Base-by-base conservation (phyloP, 805 yeast genomes). In the Spathaspora girioi region DNA sequence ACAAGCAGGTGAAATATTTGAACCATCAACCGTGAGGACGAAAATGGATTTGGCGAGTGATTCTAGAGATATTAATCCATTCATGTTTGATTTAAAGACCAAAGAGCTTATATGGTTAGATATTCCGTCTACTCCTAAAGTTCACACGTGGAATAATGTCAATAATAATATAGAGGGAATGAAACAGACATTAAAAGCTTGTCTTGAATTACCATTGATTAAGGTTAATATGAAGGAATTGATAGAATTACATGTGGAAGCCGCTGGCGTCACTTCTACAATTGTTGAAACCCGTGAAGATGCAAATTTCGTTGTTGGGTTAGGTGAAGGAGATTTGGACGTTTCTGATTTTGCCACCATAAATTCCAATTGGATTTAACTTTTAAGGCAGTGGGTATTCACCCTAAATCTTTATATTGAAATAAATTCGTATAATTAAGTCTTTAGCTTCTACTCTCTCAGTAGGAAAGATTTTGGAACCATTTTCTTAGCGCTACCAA, bases 311-410 rank as follows among this genome's bases (percentile, higher is more conserved):
- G 45, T 49, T 17, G 53, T 51, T n/a, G 53, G 53, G 1, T 44
- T 54, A 14, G 49, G 48, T 14, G 50, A 47, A 20, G 54, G 55
- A n/a, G 55, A 51, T 38, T 43, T 51, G 23, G 53, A 54, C 20
- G 48, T 47, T 7, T 49, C 42, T 38, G 49, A 54, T 49, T 48
- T 54, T 15, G 49, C 55, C n/a, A 46, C 46, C 11, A 54, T 54
- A 20, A 51, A 51, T 40, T 47, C 52, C 17, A 31, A 23, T 9
- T 51, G 55, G 53, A 45, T 54, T 27, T 45, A 14, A 18, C n/a
- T n/a, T n/a, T n/a, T n/a, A n/a, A n/a, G n/a, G n/a, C n/a, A 23
- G 6, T 23, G 26, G 6, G 26, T 6, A 23, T 23, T 23, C 6
- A 23, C 26, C 6, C 26, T 23, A 23, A 23, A 23, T 23, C 26